phyloP scores from a whole-genome alignment of 73 alveolate genomes.

The Stentor roeselii region DNA sequence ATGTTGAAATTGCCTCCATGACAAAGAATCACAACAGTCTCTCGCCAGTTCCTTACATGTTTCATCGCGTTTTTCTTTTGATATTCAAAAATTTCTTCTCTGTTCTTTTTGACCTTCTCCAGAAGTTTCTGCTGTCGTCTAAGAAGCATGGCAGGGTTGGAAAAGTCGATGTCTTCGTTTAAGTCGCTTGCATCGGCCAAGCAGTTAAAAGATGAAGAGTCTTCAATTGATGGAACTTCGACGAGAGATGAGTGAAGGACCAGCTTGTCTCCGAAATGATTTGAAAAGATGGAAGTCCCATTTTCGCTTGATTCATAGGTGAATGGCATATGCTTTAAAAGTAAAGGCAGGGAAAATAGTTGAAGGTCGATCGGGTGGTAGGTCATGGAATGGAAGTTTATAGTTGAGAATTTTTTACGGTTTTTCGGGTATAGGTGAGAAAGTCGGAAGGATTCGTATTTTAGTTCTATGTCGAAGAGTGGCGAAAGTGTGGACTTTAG shows the following conservation, averaged over 20 bases:
- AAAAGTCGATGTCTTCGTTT: constrained; percentile 25
- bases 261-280: neutral
- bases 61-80: constrained; percentile 53
- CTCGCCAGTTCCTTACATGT: constrained; percentile 44
- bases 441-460: too few relatives aligned
- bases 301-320: neutral
- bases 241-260: neutral
- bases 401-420: too few relatives aligned
- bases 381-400: too few relatives aligned
- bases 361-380: neutral
- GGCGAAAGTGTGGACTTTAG: too few relatives aligned
- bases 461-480: too few relatives aligned
- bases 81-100: constrained; percentile 36
- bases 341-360: neutral
- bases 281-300: neutral
- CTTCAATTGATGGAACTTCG: neutral
- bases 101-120: constrained; percentile 64
- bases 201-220: too few relatives aligned
- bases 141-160: constrained; percentile 47
- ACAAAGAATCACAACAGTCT: constrained; percentile 82
- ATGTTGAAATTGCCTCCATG: constrained; percentile 95
- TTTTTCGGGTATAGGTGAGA: too few relatives aligned
- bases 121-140: constrained; percentile 73
- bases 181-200: neutral
- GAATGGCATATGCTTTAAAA: neutral